These are phyloP conservation scores for Acanthamoeba divionensis DNA, from an alignment of 208 protist species.

Conservation along the genomic window DNA sequence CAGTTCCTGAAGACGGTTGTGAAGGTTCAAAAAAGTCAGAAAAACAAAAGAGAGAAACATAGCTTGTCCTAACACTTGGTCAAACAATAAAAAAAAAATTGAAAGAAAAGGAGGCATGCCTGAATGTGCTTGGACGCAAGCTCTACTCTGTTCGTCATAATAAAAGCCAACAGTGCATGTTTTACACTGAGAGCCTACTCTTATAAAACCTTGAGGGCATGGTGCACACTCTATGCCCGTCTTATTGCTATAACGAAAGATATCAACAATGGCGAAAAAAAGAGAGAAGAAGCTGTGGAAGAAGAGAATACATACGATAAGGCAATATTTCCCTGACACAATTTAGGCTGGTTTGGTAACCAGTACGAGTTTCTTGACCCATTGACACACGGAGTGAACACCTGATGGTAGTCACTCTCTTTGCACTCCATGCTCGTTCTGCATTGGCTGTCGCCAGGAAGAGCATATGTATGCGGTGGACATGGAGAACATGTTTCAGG, in stretches of 20 bases:
- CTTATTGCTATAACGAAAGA: no score
- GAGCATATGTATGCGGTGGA: neutral
- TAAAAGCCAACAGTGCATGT: neutral
- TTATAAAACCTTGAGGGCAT: neutral
- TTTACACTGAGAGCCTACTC: neutral
- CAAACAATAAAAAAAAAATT: no score
- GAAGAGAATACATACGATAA: neutral
- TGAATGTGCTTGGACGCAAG: neutral
- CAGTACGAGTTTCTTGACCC: neutral
- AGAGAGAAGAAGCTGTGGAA: neutral
- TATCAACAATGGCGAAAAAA: no score
- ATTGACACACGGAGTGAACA: neutral
- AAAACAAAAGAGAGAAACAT: no score
- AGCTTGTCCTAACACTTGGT: no score
- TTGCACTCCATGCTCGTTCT: neutral
- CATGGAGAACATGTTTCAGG: no score
- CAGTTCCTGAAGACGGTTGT: neutral
- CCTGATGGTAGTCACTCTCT: neutral
- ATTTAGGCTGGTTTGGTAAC: neutral
- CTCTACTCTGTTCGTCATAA: neutral
- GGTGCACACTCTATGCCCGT: no score
- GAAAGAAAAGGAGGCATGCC: no score
- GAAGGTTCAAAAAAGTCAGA: no score
- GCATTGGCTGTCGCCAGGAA: conserved; percentile 21
- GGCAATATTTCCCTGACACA: neutral